Conservation (phyloP, 805 yeast species). For the Teunomyces stri region DNA sequence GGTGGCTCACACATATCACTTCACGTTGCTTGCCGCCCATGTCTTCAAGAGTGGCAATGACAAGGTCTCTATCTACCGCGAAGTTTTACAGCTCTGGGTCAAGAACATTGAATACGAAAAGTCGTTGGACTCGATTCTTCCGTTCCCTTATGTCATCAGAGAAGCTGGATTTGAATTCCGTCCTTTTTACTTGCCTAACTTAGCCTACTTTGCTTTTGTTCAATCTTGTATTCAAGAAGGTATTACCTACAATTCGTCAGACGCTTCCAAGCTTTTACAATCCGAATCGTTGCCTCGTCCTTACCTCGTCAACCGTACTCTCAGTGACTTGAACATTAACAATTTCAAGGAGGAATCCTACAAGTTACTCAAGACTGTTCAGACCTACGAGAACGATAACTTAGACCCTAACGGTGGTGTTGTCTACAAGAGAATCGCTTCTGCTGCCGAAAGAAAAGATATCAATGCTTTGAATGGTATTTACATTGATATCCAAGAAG, state of each 20-base stretch:
- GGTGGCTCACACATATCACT: slow-evolving; percentile 36
- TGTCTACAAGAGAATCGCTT: slow-evolving; percentile 22
- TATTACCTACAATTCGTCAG: slow-evolving; percentile 19
- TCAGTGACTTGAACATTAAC: slow-evolving; percentile 14
- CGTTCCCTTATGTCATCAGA: slow-evolving; percentile 7
- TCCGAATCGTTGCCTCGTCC: slow-evolving; percentile 21
- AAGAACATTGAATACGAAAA: slow-evolving; percentile 26
- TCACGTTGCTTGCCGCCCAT: slow-evolving; percentile 18
- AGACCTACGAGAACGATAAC: slow-evolving; percentile 14
- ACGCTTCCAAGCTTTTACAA: slow-evolving; percentile 28
- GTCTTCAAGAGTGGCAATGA: slow-evolving; percentile 14
- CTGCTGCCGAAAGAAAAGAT: slow-evolving; percentile 18
- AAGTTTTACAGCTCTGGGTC: slow-evolving; percentile 34
- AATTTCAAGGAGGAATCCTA: slow-evolving; percentile 5
- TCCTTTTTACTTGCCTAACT: slow-evolving; percentile 16
- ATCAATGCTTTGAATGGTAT: slow-evolving; percentile 16
- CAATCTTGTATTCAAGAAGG: slow-evolving; percentile 26
- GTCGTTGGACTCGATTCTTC: slow-evolving; percentile 4
- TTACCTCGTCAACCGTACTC: slow-evolving; percentile 15
- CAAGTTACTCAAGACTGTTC: slow-evolving; percentile 5
- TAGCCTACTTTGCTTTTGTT: slow-evolving; percentile 36
- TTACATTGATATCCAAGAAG: slow-evolving; percentile 25
- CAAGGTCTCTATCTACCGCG: slow-evolving; percentile 15
- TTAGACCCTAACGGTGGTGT: slow-evolving; percentile 35
- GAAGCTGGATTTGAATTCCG: slow-evolving; percentile 12